Percentiles rank a stretch among this genome's conserved stretches.
These are phyloP conservation scores for Canna indica DNA, from an alignment of 176 grass and related monocot genomes.

Conservation along the genomic window DNA sequence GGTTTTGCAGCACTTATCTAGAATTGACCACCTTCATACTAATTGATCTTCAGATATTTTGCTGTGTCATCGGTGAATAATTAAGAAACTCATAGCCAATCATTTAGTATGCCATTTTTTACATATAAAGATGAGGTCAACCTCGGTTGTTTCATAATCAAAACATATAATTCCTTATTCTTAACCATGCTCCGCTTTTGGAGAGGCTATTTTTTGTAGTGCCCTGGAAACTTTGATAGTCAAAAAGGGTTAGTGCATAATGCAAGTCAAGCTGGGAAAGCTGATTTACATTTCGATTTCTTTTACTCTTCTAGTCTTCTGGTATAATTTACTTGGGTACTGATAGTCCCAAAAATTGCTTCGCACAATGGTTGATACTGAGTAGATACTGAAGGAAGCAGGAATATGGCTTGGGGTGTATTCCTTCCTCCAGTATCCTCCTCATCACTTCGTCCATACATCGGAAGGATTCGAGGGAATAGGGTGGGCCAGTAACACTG, in stretches of 20 bases:
- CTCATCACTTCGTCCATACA: no score
- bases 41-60: not conserved
- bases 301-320: no score
- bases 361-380: no score
- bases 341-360: no score
- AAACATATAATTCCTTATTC: no score
- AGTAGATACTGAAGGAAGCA: no score
- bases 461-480: no score
- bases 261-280: not conserved
- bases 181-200: no score
- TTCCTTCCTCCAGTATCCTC: no score
- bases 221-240: not conserved
- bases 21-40: not conserved
- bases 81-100: not conserved
- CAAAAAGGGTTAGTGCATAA: not conserved
- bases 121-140: not conserved
- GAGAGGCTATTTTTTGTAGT: not conserved
- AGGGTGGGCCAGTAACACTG: no score
- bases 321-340: no score
- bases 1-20: slow-evolving; percentile 87
- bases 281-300: not conserved
- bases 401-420: no score
- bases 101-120: not conserved
- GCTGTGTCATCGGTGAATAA: not conserved
- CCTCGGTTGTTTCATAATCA: not conserved